phyloP scores from a whole-genome alignment of 257 asterid species.

The Forsythia suspensa region DNA sequence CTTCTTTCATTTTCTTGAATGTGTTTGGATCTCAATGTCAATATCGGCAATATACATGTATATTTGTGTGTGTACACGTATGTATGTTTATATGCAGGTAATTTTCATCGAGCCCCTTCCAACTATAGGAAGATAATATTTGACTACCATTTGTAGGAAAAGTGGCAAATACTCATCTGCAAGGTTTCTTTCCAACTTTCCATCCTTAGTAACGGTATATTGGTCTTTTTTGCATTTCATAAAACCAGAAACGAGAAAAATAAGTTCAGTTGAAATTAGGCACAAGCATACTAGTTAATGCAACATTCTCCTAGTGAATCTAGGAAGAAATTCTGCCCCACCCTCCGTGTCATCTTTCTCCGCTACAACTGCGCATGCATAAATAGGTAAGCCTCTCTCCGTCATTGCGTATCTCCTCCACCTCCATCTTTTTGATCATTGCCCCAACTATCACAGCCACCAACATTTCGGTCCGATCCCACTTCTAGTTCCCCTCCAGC shows the following conservation, averaged over 20 bases:
- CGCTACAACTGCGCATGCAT: not conserved
- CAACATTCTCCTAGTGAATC: not conserved
- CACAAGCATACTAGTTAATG: not conserved
- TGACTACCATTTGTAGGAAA: not conserved
- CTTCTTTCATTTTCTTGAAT: not conserved
- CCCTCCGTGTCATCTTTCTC: not conserved
- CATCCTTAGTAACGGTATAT: not conserved
- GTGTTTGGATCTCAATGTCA: not conserved
- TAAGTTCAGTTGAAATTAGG: not conserved
- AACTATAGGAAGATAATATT: not conserved
- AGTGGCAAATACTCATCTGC: not conserved
- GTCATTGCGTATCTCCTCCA: not conserved
- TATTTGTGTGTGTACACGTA: not conserved
- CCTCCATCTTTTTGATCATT: not conserved
- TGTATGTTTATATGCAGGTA: not conserved
- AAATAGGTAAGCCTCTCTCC: not conserved
- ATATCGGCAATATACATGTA: not conserved
- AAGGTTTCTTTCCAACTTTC: not conserved
- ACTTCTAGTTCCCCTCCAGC: not conserved
- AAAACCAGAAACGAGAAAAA: not conserved
- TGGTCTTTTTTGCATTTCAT: not conserved
- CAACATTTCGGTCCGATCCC: not conserved
- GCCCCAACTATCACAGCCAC: not conserved
- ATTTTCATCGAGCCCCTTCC: not conserved
- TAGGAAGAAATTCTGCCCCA: not conserved